These are phyloP conservation scores for Lentinula sp. DNA, from an alignment of 768 basidiomycete genomes.

Conservation along the genomic window DNA sequence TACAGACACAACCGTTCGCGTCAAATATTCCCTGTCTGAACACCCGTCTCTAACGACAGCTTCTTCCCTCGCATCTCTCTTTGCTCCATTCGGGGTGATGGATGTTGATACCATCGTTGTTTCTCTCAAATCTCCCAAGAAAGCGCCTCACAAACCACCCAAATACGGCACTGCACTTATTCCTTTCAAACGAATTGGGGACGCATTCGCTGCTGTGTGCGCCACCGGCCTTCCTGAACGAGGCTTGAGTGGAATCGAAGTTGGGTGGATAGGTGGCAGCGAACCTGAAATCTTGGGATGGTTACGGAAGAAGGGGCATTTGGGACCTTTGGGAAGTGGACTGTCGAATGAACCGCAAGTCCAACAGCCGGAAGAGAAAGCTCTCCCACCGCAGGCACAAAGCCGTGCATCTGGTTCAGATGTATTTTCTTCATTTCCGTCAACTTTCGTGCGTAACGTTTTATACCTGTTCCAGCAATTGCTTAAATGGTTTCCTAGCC, in stretches of 20 bases:
- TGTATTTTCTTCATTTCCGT: constrained; percentile 60
- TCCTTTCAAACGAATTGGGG: constrained; percentile 68
- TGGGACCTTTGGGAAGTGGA: constrained; percentile 26
- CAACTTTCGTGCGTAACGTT: constrained; percentile 39
- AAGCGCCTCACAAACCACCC: constrained; percentile 46
- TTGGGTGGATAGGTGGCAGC: constrained; percentile 67
- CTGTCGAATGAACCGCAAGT: constrained; percentile 3
- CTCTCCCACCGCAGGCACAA: constrained; percentile 24
- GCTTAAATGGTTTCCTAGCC: constrained; percentile 12
- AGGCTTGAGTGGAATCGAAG: constrained; percentile 57
- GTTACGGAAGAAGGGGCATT: constrained; percentile 67
- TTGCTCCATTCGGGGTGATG: constrained; percentile 55
- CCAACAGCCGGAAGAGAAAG: constrained; percentile 11
- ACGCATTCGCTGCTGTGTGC: constrained; percentile 73
- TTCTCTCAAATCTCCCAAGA: constrained; percentile 57
- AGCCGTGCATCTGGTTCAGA: constrained; percentile 18
- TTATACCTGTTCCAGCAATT: background rate
- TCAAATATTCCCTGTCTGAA: constrained; percentile 59
- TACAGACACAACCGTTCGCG: constrained; percentile 68
- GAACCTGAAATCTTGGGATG: constrained; percentile 71
- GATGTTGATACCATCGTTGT: constrained; percentile 65
- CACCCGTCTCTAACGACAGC: constrained; percentile 53
- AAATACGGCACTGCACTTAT: constrained; percentile 69
- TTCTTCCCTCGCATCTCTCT: constrained; percentile 39
- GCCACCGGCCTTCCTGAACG: constrained; percentile 45